Base-by-base conservation (phyloP, 257 asterid species). In the Phtheirospermum japonicum region DNA sequence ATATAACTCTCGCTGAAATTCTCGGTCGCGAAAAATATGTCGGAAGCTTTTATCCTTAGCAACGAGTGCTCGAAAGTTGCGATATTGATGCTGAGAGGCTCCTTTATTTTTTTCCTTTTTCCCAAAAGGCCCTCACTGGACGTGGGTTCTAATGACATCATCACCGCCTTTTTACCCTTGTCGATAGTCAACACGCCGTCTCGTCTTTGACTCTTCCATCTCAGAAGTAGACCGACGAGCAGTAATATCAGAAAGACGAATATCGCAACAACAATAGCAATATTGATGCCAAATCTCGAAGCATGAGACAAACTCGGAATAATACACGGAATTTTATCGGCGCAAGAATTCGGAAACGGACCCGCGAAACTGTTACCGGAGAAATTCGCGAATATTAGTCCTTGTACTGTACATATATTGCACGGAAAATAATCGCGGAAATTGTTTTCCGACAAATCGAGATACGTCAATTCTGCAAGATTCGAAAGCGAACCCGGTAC, bases 51-150 rank as follows among this genome's bases (percentile, higher is more conserved):
- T 34, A 90, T 61, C 67, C 95, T 72, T 31, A 79, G 31, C 70
- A 90, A 50, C 4, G 87, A 64, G 9, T 85, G 88, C 73, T 90
- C 85, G 49, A 90, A 90, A 0, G 85, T 83, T 5, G 97, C 97
- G 14, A 90, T 43, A 34, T 90, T 90, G 30, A 90, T 90, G 80
- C 96, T 90, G 8, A 83, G 68, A 7, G 92, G 94, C 70, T 83
- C 95, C 79, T 77, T 83, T 57, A 33, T 43, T 68, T 80, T 86
- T 68, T 80, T 85, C 76, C 28, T 86, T 6, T 74, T 80, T 34
- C 69, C 59, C 71, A 75, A 32, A 57, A 80, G 75, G 30, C 75
- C 78, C 39, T 80, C 83, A n/a, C 67, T 77, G 2, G 83, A 77
- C 49, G 73, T 73, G 36, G 73, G 71, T 43, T 83, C 94, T 19